These are phyloP conservation scores for Papilionanthe hybrid DNA, from an alignment of 116 monocot species.

Conservation along the genomic window DNA sequence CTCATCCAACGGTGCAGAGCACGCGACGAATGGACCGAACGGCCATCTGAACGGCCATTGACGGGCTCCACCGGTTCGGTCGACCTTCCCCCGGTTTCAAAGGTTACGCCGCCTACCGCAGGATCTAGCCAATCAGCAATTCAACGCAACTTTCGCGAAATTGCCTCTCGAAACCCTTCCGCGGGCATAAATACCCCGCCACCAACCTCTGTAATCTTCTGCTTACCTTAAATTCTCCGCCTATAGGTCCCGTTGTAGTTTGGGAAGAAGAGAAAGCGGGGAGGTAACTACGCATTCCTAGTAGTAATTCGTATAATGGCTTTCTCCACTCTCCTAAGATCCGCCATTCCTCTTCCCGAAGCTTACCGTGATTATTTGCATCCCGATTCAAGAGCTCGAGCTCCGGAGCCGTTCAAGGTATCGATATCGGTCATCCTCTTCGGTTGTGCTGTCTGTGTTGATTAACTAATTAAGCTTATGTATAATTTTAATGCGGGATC, in stretches of 20 bases:
- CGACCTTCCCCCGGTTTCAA: too few relatives aligned
- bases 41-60: too few relatives aligned
- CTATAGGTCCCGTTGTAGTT: not conserved
- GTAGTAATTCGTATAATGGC: conserved; percentile 15
- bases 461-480: not conserved
- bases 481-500: too few relatives aligned
- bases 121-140: too few relatives aligned
- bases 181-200: not conserved
- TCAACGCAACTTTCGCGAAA: not conserved
- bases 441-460: not conserved
- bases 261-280: not conserved
- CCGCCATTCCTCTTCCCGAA: conserved; percentile 13
- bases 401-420: conserved; percentile 31
- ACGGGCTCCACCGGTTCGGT: too few relatives aligned
- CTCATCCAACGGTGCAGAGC: too few relatives aligned
- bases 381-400: not conserved
- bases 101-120: too few relatives aligned
- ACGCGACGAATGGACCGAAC: too few relatives aligned
- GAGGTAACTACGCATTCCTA: not conserved
- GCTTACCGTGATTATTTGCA: conserved; percentile 23
- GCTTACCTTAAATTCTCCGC: not conserved
- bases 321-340: conserved; percentile 32
- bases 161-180: not conserved
- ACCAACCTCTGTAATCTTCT: too few relatives aligned
- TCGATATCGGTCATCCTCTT: not conserved